Base-by-base conservation (phyloP, 176 grass and related monocot genomes). In the Paspalum vaginatum region DNA sequence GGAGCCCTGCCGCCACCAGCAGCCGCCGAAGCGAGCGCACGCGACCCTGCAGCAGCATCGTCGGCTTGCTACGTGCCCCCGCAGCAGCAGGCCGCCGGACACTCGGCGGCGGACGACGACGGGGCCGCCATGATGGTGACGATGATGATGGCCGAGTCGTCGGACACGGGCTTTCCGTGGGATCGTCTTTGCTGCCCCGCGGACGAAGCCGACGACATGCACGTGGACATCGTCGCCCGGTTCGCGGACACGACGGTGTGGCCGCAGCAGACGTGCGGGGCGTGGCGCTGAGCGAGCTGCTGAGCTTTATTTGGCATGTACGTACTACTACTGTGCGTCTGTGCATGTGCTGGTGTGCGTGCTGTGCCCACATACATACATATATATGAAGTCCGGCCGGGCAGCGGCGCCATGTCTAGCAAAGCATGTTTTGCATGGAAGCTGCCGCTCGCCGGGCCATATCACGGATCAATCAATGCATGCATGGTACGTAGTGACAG, bases 201-300 rank as follows among this genome's bases (percentile, higher is more conserved):
- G 4, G 41, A 44, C 68, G 61, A 18, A n/a, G 37, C 43, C 26
- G 63, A 0, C 11, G 24, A 88, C 17, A 44, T 12, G 70, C 45
- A 58, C 54, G 26, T 81, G 85, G 73, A 17, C 16, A 46, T 16
- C 20, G 24, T 39, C 32, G 32, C 3, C 1, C 22, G 18, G 76
- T 47, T 70, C 47, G 13, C 3, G 55, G 70, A 80, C 81, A 73
- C 76, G 11, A 73, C 76, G 11, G 48, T 48, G 68, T 79, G 76
- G 59, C 55, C 59, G 24, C 59, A 21, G 39, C 25, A 66, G 32
- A 24, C 21, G 61, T 59, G 18, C 5, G 42, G 59, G 61, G 37
- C 62, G 10, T 16, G 44, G 3, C 45, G 21, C 20, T n/a, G 38
- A n/a, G n/a, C n/a, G n/a, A n/a, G n/a, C n/a, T n/a, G n/a, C n/a